Percentiles rank a stretch among this genome's conserved stretches.
These are phyloP conservation scores for Neurospora crassa DNA, from an alignment of 2,329 filamentous ascomycete species.

Conservation along the genomic window DNA sequence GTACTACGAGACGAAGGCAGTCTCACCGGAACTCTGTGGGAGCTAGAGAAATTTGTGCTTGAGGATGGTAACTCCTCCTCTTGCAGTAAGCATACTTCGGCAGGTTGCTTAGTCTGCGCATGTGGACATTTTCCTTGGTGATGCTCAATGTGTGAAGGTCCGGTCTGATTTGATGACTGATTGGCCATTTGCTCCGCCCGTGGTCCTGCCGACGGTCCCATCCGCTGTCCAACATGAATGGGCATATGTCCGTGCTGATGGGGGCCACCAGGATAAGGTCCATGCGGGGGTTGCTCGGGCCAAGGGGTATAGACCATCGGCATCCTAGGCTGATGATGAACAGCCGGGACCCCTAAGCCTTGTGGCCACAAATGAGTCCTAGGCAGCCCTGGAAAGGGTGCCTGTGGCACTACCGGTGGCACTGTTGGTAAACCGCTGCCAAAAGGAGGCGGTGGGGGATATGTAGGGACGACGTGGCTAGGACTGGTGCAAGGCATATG, in stretches of 20 bases:
- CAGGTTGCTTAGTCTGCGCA: neutral
- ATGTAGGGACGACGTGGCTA: neutral
- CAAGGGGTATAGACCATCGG: neutral
- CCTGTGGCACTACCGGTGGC: neutral
- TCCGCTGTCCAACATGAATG: neutral
- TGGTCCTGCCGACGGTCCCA: neutral
- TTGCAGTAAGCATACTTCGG: neutral
- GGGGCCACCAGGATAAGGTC: neutral
- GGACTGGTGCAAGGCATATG: neutral
- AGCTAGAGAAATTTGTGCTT: neutral
- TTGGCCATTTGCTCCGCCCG: neutral
- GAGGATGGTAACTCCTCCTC: neutral
- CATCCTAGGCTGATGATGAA: neutral
- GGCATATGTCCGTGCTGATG: neutral
- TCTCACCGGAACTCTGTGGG: neutral
- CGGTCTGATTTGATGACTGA: neutral
- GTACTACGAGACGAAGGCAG: conserved; percentile 1
- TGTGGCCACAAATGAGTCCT: neutral
- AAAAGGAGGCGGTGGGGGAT: neutral
- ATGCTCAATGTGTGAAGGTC: neutral
- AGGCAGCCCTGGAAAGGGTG: neutral
- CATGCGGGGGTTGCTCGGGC: neutral
- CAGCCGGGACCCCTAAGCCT: neutral
- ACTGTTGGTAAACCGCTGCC: neutral
- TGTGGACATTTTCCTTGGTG: neutral